These are phyloP conservation scores for Tolypocladium tropicale DNA, from an alignment of 2,329 filamentous ascomycete species.

Conservation along the genomic window DNA sequence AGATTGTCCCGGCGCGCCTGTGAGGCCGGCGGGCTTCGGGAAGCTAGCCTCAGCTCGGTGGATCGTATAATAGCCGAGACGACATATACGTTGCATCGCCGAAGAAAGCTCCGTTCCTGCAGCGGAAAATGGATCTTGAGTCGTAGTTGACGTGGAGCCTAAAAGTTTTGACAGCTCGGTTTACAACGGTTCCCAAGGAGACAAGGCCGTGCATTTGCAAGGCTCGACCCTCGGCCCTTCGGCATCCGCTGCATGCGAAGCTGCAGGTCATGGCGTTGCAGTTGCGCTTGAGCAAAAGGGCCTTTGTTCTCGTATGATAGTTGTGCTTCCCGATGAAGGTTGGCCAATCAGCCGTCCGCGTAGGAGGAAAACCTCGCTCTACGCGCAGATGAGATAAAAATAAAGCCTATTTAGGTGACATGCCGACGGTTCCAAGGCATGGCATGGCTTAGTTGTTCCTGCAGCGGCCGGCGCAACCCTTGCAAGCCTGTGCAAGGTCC, in stretches of 20 bases:
- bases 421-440: neutral
- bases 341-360: too few species aligned
- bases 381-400: too few species aligned
- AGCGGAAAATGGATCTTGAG: neutral
- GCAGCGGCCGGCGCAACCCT: neutral
- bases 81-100: neutral
- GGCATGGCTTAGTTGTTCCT: neutral
- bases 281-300: neutral
- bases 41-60: neutral
- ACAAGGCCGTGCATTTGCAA: neutral
- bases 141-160: neutral
- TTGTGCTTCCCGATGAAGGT: too few species aligned
- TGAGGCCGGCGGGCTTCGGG: neutral
- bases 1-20: neutral
- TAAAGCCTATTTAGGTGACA: too few species aligned
- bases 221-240: neutral
- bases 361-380: too few species aligned
- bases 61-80: neutral
- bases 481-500: slow-evolving; percentile 3
- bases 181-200: neutral
- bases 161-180: neutral
- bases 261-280: neutral
- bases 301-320: too few species aligned
- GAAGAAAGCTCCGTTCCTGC: too few species aligned
- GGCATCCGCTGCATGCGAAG: neutral